Evolutionary conservation across 1,284 basidiomycete genomes (phyloP).

Genomic region (Entoloma clypeatum): DNA sequence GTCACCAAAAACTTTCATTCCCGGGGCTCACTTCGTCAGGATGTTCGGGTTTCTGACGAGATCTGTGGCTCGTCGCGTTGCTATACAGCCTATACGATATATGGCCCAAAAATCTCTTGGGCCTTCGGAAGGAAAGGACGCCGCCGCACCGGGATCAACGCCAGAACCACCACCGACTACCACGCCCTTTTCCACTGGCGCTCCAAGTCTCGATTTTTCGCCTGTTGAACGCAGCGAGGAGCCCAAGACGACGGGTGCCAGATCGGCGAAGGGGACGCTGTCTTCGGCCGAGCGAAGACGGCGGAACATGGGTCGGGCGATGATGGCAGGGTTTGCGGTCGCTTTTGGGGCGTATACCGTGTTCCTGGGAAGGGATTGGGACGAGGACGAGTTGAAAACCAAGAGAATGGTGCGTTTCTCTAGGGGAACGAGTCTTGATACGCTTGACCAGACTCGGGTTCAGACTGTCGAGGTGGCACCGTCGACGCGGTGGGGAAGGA

Average conservation of each 20-base stretch:
- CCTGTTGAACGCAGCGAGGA: constrained; percentile 39
- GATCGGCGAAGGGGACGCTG: constrained; percentile 65
- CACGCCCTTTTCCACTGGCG: constrained; percentile 17
- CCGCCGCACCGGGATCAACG: constrained; percentile 9
- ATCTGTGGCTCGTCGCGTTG: constrained; percentile 30
- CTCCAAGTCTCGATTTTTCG: constrained; percentile 56
- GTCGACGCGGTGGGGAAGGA: constrained; percentile 58
- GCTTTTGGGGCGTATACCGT: constrained; percentile 41
- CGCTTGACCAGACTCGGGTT: constrained; percentile 11
- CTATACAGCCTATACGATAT: constrained; percentile 31
- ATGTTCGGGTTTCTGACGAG: constrained; percentile 29
- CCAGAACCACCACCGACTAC: constrained; percentile 4
- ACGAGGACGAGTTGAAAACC: constrained; percentile 46
- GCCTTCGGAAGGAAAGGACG: constrained; percentile 11
- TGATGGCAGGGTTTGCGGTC: constrained; percentile 50
- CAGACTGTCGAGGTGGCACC: constrained; percentile 56
- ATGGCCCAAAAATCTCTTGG: constrained; percentile 29
- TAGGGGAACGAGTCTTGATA: neutral
- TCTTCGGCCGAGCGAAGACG: constrained; percentile 72
- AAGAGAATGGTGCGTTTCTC: constrained; percentile 47
- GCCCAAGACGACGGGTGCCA: constrained; percentile 58
- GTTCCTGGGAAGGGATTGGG: constrained; percentile 64
- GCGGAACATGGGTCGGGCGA: constrained; percentile 49
- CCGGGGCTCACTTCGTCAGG: too few species aligned
- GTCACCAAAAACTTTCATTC: too few species aligned